Evolutionary conservation across 306 rosid genomes (phyloP), one percentile per base, ranked within the genome.

Genomic region (Quercus dentata): DNA sequence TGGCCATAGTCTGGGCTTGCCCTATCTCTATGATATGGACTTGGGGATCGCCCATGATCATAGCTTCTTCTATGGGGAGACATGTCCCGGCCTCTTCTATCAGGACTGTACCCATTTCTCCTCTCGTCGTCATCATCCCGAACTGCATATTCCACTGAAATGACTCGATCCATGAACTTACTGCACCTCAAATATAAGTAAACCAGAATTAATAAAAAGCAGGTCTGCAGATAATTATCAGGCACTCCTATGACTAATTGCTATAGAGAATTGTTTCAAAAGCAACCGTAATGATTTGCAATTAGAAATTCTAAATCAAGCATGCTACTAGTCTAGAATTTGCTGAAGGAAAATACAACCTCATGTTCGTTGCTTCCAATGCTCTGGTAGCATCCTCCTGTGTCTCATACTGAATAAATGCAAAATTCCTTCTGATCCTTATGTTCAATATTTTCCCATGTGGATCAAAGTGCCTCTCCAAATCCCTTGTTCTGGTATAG

Each of bases 401-500:
- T 33, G 90, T 63, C 82, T 92, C 97, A 83, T 70, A 90, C 82
- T 92, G 97, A 80, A 92, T 79, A 74, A 90, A 92, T 38, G 97
- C 92, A 82, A 92, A 92, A 76, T 92, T 92, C 89, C 92, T 90
- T 83, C 97, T 92, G 75, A 92, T 86, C 90, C 97, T 89, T 82
- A 92, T 79, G 83, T 89, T 92, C 58, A 65, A 75, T 79, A 92
- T 86, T 88, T 90, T 90, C 82, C 97, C 97, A 52, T 87, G 85
- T 20, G 83, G 63, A 77, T 92, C 97, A 85, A 90, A 92, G 85
- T 92, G 97, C 83, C 82, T 90, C 90, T 92, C 97, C 80, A 92
- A 57, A 86, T 92, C 97, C 88, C 91, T 90, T 76, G 95, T 86
- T 89, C 95, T 90, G 21, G 93, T 85, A 69, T 92, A 86, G 69